Conservation (phyloP, 140 eudicot genomes). For the Senecio squalidus region DNA sequence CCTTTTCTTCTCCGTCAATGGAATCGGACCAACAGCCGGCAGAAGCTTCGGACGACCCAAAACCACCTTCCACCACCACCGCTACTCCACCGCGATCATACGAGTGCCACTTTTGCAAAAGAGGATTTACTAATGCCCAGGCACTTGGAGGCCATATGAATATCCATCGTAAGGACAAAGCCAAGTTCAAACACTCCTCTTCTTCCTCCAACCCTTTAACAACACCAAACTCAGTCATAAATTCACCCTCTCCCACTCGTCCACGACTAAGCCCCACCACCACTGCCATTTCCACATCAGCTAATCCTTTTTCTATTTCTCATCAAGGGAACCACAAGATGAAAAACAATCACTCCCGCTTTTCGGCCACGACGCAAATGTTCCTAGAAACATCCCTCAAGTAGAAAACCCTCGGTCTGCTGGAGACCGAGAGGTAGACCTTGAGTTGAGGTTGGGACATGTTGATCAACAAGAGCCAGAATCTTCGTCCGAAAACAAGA, state of each 20-base stretch:
- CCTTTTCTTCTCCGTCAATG: slow-evolving; percentile 12
- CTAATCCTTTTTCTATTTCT: slow-evolving; percentile 24
- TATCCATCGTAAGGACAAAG: slow-evolving; percentile 55
- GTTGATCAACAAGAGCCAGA: slow-evolving; percentile 18
- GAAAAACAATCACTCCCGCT: slow-evolving; percentile 23
- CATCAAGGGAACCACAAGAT: slow-evolving; percentile 18
- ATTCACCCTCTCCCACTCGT: slow-evolving; percentile 19
- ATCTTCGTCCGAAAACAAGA: slow-evolving; percentile 18
- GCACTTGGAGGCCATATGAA: slow-evolving; percentile 66
- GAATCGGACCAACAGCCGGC: slow-evolving; percentile 21
- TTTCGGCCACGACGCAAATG: slow-evolving; percentile 8
- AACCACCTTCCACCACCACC: slow-evolving; percentile 13
- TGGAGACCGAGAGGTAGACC: slow-evolving; percentile 33
- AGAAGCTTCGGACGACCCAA: slow-evolving; percentile 17
- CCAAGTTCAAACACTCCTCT: slow-evolving; percentile 35
- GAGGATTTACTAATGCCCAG: slow-evolving; percentile 54
- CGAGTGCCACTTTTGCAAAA: slow-evolving; percentile 47
- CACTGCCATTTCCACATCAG: not conserved
- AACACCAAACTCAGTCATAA: not conserved
- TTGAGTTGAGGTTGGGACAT: slow-evolving; percentile 56
- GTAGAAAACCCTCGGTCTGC: not conserved
- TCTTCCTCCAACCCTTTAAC: not conserved
- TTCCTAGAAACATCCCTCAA: not conserved
- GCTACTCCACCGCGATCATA: slow-evolving; percentile 37
- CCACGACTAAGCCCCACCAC: slow-evolving; percentile 10